phyloP scores from a whole-genome alignment of 352 stramenopile species.

The Globisporangium alternatum region DNA sequence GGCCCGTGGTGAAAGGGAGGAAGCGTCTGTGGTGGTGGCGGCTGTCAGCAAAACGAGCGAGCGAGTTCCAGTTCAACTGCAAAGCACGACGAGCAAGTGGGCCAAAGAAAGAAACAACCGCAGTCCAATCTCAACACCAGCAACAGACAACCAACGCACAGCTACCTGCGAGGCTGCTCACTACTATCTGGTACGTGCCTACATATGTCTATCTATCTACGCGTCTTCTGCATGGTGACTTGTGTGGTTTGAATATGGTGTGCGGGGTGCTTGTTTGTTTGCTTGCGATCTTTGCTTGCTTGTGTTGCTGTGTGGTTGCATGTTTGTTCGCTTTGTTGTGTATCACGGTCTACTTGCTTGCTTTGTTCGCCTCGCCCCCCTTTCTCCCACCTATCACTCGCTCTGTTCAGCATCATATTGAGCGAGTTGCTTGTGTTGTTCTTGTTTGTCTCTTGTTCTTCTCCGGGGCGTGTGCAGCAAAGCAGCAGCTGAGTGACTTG shows the following conservation, averaged over 20 bases:
- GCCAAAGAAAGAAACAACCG: not conserved
- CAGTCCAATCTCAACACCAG: not conserved
- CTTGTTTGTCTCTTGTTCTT: conserved; percentile 5
- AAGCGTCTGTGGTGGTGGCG: not conserved
- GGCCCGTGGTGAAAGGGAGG: not conserved
- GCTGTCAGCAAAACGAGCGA: conserved; percentile 8
- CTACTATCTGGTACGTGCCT: not conserved
- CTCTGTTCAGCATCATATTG: not conserved
- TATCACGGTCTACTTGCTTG: not conserved
- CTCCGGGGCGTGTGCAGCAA: not conserved
- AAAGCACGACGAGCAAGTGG: not conserved
- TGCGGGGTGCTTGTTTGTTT: not conserved
- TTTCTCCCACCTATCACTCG: not conserved
- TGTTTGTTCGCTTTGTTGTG: not conserved
- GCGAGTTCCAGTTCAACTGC: not conserved
- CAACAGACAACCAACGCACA: too few relatives aligned
- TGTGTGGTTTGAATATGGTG: not conserved
- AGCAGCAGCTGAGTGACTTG: not conserved
- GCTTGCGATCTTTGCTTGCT: not conserved
- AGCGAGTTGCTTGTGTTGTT: conserved; percentile 8
- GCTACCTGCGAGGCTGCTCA: not conserved
- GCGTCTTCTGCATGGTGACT: not conserved
- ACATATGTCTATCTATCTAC: too few relatives aligned
- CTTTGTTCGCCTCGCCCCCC: not conserved
- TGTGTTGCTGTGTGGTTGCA: not conserved